phyloP scores from a whole-genome alignment of 2,329 filamentous ascomycete species.

The Trichoderma cornu-damae region DNA sequence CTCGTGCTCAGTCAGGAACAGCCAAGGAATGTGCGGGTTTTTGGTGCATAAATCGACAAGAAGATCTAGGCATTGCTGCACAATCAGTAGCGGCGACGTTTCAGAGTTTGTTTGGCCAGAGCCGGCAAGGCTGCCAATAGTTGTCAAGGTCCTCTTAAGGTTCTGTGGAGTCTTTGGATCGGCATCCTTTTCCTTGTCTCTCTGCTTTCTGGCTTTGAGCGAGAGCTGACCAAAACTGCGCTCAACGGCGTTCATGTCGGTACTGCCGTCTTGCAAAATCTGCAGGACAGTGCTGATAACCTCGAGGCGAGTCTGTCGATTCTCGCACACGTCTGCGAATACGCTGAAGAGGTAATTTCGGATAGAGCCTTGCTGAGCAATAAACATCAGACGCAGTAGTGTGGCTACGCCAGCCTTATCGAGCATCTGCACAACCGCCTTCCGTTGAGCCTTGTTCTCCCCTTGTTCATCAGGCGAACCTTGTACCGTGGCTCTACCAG shows the following conservation, averaged over 20 bases:
- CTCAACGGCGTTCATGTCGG: slow-evolving; percentile 88
- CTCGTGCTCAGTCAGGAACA: slow-evolving; percentile 95
- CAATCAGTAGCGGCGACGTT: slow-evolving; percentile 87
- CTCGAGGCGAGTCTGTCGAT: slow-evolving; percentile 91
- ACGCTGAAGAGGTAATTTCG: slow-evolving; percentile 80
- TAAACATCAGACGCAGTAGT: slow-evolving; percentile 97
- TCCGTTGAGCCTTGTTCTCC: slow-evolving; percentile 64
- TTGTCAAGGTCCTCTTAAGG: slow-evolving; percentile 68
- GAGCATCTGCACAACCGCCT: slow-evolving; percentile 89
- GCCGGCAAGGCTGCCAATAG: slow-evolving; percentile 41
- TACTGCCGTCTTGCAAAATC: slow-evolving; percentile 91
- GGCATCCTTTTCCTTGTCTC: slow-evolving; percentile 55
- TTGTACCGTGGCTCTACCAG: slow-evolving; percentile 21
- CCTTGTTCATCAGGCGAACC: slow-evolving; percentile 37
- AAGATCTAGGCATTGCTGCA: slow-evolving; percentile 88
- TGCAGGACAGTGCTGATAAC: slow-evolving; percentile 89
- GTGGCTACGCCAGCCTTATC: slow-evolving; percentile 95
- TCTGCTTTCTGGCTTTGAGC: slow-evolving; percentile 77
- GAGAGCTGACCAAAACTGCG: slow-evolving; percentile 92
- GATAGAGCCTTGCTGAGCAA: slow-evolving; percentile 82
- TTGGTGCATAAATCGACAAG: slow-evolving; percentile 78
- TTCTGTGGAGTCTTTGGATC: slow-evolving; percentile 73
- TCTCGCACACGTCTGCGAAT: slow-evolving; percentile 87
- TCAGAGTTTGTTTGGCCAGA: slow-evolving; percentile 64
- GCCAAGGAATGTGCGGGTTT: slow-evolving; percentile 80